Evolutionary conservation across 495 filamentous ascomycete genomes (phyloP), one percentile per base, ranked within the genome.

Genomic region (Podospora pseudoanserina): DNA sequence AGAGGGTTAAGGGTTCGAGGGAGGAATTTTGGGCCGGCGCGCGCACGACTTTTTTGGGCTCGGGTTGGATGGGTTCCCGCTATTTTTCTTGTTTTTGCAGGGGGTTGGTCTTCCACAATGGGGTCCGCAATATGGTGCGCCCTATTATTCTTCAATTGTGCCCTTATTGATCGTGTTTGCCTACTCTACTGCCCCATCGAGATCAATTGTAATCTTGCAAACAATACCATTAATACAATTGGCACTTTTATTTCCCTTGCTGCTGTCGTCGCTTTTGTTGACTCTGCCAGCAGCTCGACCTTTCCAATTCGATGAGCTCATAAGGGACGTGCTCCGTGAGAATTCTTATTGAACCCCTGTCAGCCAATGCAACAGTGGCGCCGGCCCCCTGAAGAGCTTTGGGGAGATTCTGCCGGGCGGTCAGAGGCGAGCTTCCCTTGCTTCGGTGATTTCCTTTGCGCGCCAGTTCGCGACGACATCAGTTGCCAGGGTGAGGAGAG

Each of bases 331-430:
- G 55, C 68, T 39, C 55, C 54, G 56, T 65, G 64, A 23, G 65
- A 67, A 58, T 58, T 26, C 55, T 58, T 58, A 26, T 15, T 23
- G 59, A 67, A 32, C 64, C 58, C 64, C 63, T 64, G 65, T 26
- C 20, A n/a, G 55, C 55, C 55, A 58, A 58, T 58, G 55, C 55
- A 26, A 58, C 55, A 26, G 55, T 58, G 55, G 55, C n/a, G 23
- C n/a, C 9, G 15, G 39, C 39, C 39, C 39, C 39, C n/a, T 53
- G 54, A 30, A 19, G 49, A 65, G 19, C 28, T 20, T 27, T 67
- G 23, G 39, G 26, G 6, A 15, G 27, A 34, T 69, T 67, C 67
- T 72, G 70, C 70, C 70, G 39, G 70, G 70, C 70, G 70, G 70
- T 72, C 59, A 64, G 13, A 39, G 28, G 49, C 0, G 20, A 49